These are phyloP conservation scores for Suhomyces chickasaworum DNA, from an alignment of 1,139 yeast species.

Conservation along the genomic window DNA sequence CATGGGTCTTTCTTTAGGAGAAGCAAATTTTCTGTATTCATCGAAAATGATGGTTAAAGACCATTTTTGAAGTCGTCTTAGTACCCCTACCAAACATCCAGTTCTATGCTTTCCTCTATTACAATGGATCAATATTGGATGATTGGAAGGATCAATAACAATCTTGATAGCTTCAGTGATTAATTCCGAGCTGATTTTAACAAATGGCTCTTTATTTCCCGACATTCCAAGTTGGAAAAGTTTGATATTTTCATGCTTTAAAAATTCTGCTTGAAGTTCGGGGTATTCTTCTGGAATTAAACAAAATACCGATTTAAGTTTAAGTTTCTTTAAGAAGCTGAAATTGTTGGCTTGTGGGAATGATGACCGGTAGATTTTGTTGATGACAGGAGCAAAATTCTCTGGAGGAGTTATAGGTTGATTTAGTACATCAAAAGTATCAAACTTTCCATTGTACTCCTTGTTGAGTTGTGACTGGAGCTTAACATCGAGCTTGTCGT, in stretches of 20 bases:
- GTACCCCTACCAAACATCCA: constrained; percentile 92
- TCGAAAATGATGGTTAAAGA: constrained; percentile 90
- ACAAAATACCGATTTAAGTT: constrained; percentile 74
- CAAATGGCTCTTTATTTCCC: constrained; percentile 95
- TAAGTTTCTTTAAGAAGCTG: constrained; percentile 59
- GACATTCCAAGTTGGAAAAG: constrained; percentile 90
- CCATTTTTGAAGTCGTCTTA: constrained; percentile 88
- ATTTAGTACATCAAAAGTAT: constrained; percentile 8
- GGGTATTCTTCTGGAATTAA: constrained; percentile 94
- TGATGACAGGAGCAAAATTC: constrained; percentile 83
- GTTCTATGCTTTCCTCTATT: constrained; percentile 96
- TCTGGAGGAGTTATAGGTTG: constrained; percentile 73
- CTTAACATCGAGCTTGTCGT: constrained; percentile 41
- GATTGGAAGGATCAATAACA: constrained; percentile 80
- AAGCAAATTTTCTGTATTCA: constrained; percentile 90
- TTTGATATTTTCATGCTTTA: constrained; percentile 59
- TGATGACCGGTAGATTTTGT: constrained; percentile 79
- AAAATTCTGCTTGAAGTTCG: constrained; percentile 64
- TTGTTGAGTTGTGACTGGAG: constrained; percentile 26
- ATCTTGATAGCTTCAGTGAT: constrained; percentile 81
- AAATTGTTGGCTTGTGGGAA: constrained; percentile 88
- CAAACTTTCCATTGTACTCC: constrained; percentile 20
- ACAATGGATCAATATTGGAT: constrained; percentile 90
- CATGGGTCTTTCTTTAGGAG: constrained; percentile 91
- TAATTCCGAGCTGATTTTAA: constrained; percentile 73